These are phyloP conservation scores for Leccinum fibrillosum DNA, from an alignment of 768 basidiomycete species.

Conservation along the genomic window DNA sequence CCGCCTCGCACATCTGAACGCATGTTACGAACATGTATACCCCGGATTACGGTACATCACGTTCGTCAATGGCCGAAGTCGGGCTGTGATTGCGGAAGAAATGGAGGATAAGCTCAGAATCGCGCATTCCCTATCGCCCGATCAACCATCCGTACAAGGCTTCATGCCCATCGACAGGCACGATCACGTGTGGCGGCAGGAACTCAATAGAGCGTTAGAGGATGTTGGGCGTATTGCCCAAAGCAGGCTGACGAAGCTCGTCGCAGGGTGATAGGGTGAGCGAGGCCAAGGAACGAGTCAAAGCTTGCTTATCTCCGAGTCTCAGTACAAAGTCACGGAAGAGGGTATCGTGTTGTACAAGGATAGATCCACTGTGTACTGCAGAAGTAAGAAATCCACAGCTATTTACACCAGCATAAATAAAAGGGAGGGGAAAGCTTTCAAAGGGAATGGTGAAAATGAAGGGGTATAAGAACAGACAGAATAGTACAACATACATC, in stretches of 20 bases:
- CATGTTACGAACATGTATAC: conserved; percentile 69
- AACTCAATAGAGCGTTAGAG: conserved; percentile 67
- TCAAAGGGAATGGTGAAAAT: conserved; percentile 3
- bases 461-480: neutral
- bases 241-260: conserved; percentile 48
- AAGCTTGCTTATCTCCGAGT: neutral
- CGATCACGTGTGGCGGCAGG: conserved; percentile 55
- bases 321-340: neutral
- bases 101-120: conserved; percentile 68
- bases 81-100: conserved; percentile 69
- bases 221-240: conserved; percentile 79
- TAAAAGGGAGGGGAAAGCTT: neutral
- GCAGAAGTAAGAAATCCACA: conserved; percentile 3
- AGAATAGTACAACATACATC: conserved; percentile 26
- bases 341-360: conserved; percentile 18
- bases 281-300: neutral
- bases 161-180: conserved; percentile 37
- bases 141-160: conserved; percentile 32
- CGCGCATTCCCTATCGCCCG: conserved; percentile 45
- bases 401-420: conserved; percentile 9
- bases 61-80: conserved; percentile 82
- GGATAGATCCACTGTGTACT: neutral
- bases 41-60: conserved; percentile 85
- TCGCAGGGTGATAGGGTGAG: conserved; percentile 7
- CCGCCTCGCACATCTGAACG: conserved; percentile 73